Evolutionary conservation across 768 basidiomycete species (phyloP), one percentile per base, ranked within the genome.

Genomic region (Boletus subcaerulescens): DNA sequence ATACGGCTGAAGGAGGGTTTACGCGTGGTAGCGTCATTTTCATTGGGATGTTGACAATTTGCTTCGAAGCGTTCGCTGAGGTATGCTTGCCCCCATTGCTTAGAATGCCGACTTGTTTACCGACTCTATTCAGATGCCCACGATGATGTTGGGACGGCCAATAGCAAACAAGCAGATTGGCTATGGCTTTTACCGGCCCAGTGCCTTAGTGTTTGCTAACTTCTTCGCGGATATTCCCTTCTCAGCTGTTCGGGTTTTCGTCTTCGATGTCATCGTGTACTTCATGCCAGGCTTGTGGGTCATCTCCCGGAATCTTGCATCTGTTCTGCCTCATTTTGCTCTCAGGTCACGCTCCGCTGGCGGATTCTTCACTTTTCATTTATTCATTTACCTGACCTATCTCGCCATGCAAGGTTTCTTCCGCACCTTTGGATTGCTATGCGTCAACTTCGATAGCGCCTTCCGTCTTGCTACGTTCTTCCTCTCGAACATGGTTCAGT

Each of bases 11-110:
- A 40, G 93, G 93, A 32, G 90, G 87, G 0, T 97, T 97, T 73
- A 93, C 92, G 24, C 83, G 93, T 58, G 91, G 91, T 44, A 79
- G 89, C 71, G 83, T 93, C 31, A 80, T 95, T 49, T 93, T 94
- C 67, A 71, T 78, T 38, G 83, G 83, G 15, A 69, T 91, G 54
- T 69, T 93, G 42, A 81, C 84, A 0, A 84, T 83, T 44, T 81
- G 81, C 65, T 74, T 91, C 50, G 85, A 89, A 61, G 87, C 87
- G 0, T 90, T 89, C 60, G 79, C 81, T 44, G 90, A 87, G 76
- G 80, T 83, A 67, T 26, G 71, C 68, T 48, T 65, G 60, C 51
- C 32, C 47, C 24, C 18, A n/a, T 31, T 5, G 17, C 17, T 55
- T 45, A 17, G 33, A 35, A 20, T 48, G 5, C 35, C 4, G 18